Percentiles rank a stretch among this genome's conserved stretches.
phyloP scores from a whole-genome alignment of 2,329 filamentous ascomycete species.

The Cryphonectria naterciae region DNA sequence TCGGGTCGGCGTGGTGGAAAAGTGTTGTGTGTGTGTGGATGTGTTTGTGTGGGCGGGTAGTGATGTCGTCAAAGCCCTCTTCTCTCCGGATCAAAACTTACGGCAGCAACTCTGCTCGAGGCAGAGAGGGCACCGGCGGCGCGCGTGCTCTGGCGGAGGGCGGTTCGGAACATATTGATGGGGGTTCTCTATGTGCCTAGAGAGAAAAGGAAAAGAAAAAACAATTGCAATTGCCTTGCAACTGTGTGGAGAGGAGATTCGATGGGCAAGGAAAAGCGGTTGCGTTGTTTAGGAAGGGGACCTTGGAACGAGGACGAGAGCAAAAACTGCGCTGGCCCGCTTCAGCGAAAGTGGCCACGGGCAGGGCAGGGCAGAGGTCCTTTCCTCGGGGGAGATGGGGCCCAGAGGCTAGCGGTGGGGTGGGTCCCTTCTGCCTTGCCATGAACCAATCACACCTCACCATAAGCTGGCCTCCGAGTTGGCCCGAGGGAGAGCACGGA shows the following conservation, averaged over 20 bases:
- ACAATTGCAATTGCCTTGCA: slow-evolving; percentile 66
- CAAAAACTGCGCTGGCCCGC: slow-evolving; percentile 24
- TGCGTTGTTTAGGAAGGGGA: slow-evolving; percentile 35
- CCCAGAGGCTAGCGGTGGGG: slow-evolving; percentile 1
- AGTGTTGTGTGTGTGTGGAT: slow-evolving; percentile 16
- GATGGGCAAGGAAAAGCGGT: slow-evolving; percentile 45
- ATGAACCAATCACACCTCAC: not conserved
- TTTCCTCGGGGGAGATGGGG: slow-evolving; percentile 7
- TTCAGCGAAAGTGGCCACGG: not conserved
- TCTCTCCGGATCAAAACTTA: slow-evolving; percentile 66
- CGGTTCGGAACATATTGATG: slow-evolving; percentile 92
- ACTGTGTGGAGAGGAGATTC: slow-evolving; percentile 66
- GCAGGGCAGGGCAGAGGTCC: slow-evolving; percentile 6
- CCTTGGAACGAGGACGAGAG: slow-evolving; percentile 30
- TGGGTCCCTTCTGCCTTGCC: not conserved
- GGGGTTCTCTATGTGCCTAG: slow-evolving; percentile 57
- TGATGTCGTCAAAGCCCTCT: slow-evolving; percentile 23
- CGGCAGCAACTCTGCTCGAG: slow-evolving; percentile 86
- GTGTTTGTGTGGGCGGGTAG: slow-evolving; percentile 15
- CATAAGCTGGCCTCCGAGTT: slow-evolving; percentile 6
- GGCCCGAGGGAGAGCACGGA: slow-evolving; percentile 6
- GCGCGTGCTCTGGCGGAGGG: slow-evolving; percentile 95
- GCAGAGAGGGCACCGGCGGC: slow-evolving; percentile 93
- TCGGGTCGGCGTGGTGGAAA: slow-evolving; percentile 43
- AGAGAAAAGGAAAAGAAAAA: slow-evolving; percentile 47